phyloP scores from a whole-genome alignment of 495 filamentous ascomycete species.

The Glonium stellatum region DNA sequence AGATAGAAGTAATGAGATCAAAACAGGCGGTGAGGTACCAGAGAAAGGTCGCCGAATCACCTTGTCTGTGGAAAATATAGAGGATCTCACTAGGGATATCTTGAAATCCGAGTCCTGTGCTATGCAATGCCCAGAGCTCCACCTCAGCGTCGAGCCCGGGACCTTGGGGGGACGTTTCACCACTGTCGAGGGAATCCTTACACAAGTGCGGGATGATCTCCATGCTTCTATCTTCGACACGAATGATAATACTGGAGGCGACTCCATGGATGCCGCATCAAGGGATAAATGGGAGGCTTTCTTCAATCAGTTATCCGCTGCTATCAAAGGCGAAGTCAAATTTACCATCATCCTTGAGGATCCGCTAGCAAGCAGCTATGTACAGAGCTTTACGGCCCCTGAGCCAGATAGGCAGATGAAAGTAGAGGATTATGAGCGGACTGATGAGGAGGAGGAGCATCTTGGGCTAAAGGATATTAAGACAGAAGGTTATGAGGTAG shows the following conservation, averaged over 20 bases:
- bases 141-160: constrained; percentile 75
- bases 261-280: constrained; percentile 59
- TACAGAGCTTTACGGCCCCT: constrained; percentile 72
- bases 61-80: constrained; percentile 60
- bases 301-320: constrained; percentile 65
- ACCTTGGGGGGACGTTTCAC: constrained; percentile 96
- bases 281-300: constrained; percentile 71
- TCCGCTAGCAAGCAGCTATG: constrained; percentile 83
- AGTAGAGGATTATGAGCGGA: constrained; percentile 78
- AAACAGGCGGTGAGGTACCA: constrained; percentile 89
- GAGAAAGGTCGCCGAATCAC: constrained; percentile 79
- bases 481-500: constrained; percentile 72
- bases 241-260: constrained; percentile 50
- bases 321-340: constrained; percentile 72
- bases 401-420: constrained; percentile 73
- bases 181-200: constrained; percentile 90
- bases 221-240: constrained; percentile 77
- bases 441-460: constrained; percentile 84
- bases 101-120: constrained; percentile 92
- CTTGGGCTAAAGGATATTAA: constrained; percentile 88
- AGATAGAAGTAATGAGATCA: constrained; percentile 85
- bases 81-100: constrained; percentile 85
- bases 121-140: constrained; percentile 76
- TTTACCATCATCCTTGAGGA: constrained; percentile 86
- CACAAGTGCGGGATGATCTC: constrained; percentile 84